These are phyloP conservation scores for Zasmidium cellare DNA, from an alignment of 2,329 filamentous ascomycete species.

Conservation along the genomic window DNA sequence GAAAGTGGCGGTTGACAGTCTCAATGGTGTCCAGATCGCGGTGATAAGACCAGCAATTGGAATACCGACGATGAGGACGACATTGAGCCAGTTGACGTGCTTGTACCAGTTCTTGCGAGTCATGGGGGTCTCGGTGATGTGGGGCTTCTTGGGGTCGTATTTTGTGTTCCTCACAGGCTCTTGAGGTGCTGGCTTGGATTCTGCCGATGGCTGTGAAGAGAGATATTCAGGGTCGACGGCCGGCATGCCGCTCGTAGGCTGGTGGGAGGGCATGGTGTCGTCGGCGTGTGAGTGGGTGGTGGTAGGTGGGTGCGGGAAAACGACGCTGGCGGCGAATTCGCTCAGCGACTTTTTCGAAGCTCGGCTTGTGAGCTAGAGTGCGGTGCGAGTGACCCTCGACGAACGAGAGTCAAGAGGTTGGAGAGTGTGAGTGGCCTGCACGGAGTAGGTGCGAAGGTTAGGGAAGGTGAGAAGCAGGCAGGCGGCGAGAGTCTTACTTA, in stretches of 20 bases:
- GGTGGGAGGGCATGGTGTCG: conserved; percentile 52
- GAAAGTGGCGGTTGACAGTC: conserved; percentile 70
- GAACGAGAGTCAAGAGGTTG: not conserved
- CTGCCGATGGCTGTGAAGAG: conserved; percentile 33
- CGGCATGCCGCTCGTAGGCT: conserved; percentile 39
- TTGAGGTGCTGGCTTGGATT: conserved; percentile 45
- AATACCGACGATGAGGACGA: conserved; percentile 74
- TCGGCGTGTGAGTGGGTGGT: not conserved
- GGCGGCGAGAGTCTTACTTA: not conserved
- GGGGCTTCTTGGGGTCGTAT: conserved; percentile 70
- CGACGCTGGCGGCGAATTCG: not conserved
- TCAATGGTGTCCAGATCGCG: conserved; percentile 76
- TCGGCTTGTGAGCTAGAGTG: not conserved
- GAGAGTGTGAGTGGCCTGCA: not conserved
- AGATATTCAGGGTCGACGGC: conserved; percentile 19
- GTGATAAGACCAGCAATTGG: conserved; percentile 72
- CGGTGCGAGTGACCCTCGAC: not conserved
- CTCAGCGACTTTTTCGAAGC: not conserved
- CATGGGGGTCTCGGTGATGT: conserved; percentile 81
- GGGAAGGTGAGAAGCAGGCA: not conserved
- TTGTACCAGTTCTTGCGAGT: conserved; percentile 82
- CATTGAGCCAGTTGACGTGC: conserved; percentile 93
- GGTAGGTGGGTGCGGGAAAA: not conserved
- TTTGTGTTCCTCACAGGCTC: conserved; percentile 55
- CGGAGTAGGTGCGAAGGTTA: not conserved